Percentiles rank a stretch among this genome's conserved stretches.
Evolutionary conservation across 2,329 filamentous ascomycete species (phyloP).

Genomic region (Paecilomyces formosus): DNA sequence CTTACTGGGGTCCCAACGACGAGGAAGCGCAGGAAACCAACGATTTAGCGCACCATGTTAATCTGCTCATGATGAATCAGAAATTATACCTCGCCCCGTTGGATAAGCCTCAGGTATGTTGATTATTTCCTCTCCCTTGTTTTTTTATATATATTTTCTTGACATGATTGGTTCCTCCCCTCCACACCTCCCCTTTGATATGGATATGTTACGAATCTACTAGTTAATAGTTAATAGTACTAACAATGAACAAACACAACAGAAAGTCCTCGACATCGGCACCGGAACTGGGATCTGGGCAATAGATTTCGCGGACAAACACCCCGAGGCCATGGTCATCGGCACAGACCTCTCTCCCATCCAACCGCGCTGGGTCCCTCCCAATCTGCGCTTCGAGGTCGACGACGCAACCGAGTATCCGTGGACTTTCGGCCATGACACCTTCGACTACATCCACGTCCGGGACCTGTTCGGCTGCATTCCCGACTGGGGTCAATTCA

Average conservation of each 20-base stretch:
- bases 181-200: too few species aligned
- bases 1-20: conserved; percentile 3
- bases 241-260: background rate
- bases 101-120: background rate
- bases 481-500: conserved; percentile 40
- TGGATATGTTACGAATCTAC: too few species aligned
- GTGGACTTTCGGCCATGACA: conserved; percentile 31
- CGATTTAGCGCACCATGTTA: conserved; percentile 21
- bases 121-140: background rate
- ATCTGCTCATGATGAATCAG: conserved; percentile 36
- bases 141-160: background rate
- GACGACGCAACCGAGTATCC: conserved; percentile 35
- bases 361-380: conserved; percentile 23
- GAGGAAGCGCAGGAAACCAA: conserved; percentile 4
- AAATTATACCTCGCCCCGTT: background rate
- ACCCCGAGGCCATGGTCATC: background rate
- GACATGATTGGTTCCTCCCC: too few species aligned
- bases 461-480: conserved; percentile 40
- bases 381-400: conserved; percentile 41
- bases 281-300: background rate
- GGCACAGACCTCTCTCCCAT: background rate
- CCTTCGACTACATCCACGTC: conserved; percentile 41
- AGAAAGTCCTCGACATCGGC: background rate
- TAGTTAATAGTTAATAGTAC: too few species aligned
- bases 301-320: background rate